phyloP scores from a whole-genome alignment of 768 basidiomycete species.

The Hysterangium stoloniferum region DNA sequence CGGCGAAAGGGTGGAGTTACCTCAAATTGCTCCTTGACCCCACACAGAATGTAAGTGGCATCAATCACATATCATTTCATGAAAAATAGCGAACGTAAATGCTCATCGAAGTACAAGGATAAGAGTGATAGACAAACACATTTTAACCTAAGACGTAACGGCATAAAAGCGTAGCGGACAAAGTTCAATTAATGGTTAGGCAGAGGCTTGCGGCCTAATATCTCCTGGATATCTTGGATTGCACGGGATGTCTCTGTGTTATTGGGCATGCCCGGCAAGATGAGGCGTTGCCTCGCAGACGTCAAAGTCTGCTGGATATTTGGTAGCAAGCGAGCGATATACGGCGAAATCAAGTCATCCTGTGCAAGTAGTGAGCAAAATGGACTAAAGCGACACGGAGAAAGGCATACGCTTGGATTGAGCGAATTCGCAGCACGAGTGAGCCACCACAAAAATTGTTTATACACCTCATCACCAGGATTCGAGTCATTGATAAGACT shows the following conservation, averaged over 20 bases:
- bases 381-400: background rate
- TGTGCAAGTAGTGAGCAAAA: conserved; percentile 21
- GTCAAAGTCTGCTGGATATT: conserved; percentile 71
- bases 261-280: conserved; percentile 65
- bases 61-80: conserved; percentile 4
- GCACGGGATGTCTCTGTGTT: conserved; percentile 61
- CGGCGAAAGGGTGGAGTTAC: too few species aligned
- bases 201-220: conserved; percentile 39
- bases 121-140: background rate
- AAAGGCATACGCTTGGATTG: conserved; percentile 54
- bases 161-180: background rate
- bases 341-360: conserved; percentile 79
- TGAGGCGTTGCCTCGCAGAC: conserved; percentile 73
- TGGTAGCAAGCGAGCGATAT: conserved; percentile 73
- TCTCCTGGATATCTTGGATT: conserved; percentile 71
- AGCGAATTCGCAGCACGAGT: conserved; percentile 65
- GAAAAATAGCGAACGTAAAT: background rate
- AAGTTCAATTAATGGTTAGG: conserved; percentile 8
- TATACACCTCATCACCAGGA: conserved; percentile 74
- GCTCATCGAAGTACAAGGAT: background rate
- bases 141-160: background rate
- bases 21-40: too few species aligned
- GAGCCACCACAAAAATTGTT: conserved; percentile 80
- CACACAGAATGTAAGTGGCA: too few species aligned
- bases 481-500: conserved; percentile 67